These are phyloP conservation scores for Hyphopichia khmerensis DNA, from an alignment of 1,139 yeast species.

Conservation along the genomic window DNA sequence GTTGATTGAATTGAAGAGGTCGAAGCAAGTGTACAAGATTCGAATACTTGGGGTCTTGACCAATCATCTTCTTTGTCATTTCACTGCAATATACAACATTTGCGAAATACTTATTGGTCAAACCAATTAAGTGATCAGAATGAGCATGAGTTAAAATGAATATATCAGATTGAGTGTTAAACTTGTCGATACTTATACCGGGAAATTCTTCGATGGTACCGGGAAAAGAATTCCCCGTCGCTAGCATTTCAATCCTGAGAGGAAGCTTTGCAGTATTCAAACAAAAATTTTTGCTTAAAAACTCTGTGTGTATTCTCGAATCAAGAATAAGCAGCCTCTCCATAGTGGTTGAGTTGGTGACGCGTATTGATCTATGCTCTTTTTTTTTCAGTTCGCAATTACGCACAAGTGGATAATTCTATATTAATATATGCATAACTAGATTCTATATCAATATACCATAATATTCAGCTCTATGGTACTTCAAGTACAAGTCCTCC, in stretches of 20 bases:
- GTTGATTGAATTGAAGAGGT: slow-evolving; percentile 23
- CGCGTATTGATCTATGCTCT: neutral
- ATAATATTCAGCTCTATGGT: slow-evolving; percentile 68
- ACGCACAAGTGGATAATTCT: neutral
- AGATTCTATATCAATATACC: slow-evolving; percentile 65
- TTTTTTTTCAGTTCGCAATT: neutral
- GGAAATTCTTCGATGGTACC: slow-evolving; percentile 37
- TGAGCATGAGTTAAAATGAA: slow-evolving; percentile 56
- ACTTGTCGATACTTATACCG: slow-evolving; percentile 41
- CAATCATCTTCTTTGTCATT: slow-evolving; percentile 40
- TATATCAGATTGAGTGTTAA: slow-evolving; percentile 27
- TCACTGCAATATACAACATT: slow-evolving; percentile 51
- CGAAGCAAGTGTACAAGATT: slow-evolving; percentile 21
- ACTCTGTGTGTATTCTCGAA: too few relatives aligned
- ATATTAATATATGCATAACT: neutral
- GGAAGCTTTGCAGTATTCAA: too few relatives aligned
- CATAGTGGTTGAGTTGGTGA: neutral
- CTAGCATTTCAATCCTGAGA: neutral
- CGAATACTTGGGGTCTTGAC: slow-evolving; percentile 21
- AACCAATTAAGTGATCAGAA: slow-evolving; percentile 55
- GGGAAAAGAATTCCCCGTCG: slow-evolving; percentile 19
- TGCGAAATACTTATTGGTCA: slow-evolving; percentile 36
- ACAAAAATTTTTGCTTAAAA: too few relatives aligned
- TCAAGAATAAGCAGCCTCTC: neutral
- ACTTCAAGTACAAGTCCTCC: slow-evolving; percentile 57